These are phyloP conservation scores for Sporormia fimetaria DNA, from an alignment of 495 filamentous ascomycete species.

Conservation along the genomic window DNA sequence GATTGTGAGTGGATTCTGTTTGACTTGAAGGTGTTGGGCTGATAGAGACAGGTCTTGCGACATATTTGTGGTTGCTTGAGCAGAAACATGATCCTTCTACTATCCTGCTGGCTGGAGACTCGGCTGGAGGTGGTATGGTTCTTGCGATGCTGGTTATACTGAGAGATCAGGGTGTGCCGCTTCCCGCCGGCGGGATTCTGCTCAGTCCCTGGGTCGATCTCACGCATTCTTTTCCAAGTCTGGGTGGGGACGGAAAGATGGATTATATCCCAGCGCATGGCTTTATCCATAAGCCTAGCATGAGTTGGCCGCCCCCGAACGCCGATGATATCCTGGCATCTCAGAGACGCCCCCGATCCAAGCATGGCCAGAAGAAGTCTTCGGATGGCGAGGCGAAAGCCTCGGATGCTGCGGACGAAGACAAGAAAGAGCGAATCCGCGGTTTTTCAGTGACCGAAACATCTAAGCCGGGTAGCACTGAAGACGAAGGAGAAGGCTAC, in stretches of 20 bases:
- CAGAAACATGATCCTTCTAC: slow-evolving; percentile 56
- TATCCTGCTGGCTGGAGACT: slow-evolving; percentile 78
- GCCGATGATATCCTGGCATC: slow-evolving; percentile 48
- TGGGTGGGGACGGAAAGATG: slow-evolving; percentile 54
- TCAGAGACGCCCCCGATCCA: slow-evolving; percentile 11
- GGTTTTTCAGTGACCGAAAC: slow-evolving; percentile 25
- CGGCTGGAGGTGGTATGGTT: slow-evolving; percentile 81
- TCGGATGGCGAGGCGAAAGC: too few relatives aligned
- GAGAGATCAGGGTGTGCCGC: slow-evolving; percentile 64
- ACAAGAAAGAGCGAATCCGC: slow-evolving; percentile 13
- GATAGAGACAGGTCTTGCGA: slow-evolving; percentile 43
- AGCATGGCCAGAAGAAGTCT: slow-evolving; percentile 7
- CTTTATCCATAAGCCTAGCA: slow-evolving; percentile 73
- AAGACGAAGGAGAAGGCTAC: neutral
- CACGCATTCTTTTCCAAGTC: slow-evolving; percentile 87
- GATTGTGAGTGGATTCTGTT: slow-evolving; percentile 44
- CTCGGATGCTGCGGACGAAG: slow-evolving; percentile 31
- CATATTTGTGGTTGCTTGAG: slow-evolving; percentile 71
- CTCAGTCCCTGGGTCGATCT: slow-evolving; percentile 92
- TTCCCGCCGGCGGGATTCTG: slow-evolving; percentile 81
- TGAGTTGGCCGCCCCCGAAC: slow-evolving; percentile 84
- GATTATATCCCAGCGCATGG: slow-evolving; percentile 85
- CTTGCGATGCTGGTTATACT: slow-evolving; percentile 67
- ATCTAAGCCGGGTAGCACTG: too few relatives aligned
- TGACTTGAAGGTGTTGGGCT: neutral